Base-by-base conservation (phyloP, 2,329 filamentous ascomycete genomes). In the Phialocephala sp. region DNA sequence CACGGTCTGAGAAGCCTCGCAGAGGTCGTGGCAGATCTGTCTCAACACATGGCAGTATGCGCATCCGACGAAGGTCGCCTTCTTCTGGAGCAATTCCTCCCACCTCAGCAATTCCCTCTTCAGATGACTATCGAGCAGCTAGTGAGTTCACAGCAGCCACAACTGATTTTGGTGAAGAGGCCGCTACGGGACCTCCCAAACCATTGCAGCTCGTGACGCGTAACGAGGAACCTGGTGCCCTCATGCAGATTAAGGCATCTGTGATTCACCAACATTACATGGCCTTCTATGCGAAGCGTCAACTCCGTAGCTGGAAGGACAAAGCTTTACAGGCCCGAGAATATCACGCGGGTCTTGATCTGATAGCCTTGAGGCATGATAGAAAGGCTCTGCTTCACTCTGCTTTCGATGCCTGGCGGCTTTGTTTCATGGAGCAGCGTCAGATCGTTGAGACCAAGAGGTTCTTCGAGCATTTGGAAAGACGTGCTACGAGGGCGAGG, bases 401-500 rank as follows among this genome's bases (percentile, higher is more conserved):
- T 68, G 83, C 82, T 0, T 79, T 88, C 52, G 82, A 84, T 62
- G 77, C 80, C 32, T 86, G 84, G 84, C 78, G 78, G 60, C 74
- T 74, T 15, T 77, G 76, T 20, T 74, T 80, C 24, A 54, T 64
- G 18, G 66, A 71, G 20, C 62, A 66, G 56, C 71, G 60, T 20
- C 64, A 68, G 24, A 59, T 55, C 18, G 61, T 45, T 32, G 81
- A 84, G 69, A 85, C 81, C 8, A 80, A 85, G 58, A 78, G 77
- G 43, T 87, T 86, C 69, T 87, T 84, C 69, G 79, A 79, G 20
- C 81, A 82, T 58, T 78, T 89, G 18, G 87, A 89, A 74, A 80
- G 78, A 59, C 84, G 87, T 55, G 90, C 90, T 36, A 81, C 80
- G 1, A 84, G 85, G 70, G 89, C 89, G 55, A 85, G 90, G 66